phyloP scores from a whole-genome alignment of 371 early-diverging fungal species.

The Rhizopus stolonifer region DNA sequence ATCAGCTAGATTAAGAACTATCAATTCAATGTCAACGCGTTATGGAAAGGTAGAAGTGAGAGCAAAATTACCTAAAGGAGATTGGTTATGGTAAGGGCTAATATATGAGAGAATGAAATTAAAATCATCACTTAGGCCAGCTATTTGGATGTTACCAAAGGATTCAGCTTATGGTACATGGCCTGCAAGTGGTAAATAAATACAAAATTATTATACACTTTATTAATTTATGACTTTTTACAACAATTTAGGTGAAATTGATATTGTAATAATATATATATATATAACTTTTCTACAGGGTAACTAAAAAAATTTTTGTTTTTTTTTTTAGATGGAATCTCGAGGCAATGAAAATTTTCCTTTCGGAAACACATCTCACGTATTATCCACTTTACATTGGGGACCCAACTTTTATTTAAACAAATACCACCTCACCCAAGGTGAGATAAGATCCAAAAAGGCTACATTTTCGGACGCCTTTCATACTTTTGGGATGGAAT shows the following conservation, averaged over 20 bases:
- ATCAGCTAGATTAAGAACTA: slow-evolving; percentile 55
- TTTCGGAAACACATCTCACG: slow-evolving; percentile 42
- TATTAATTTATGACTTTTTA: not conserved
- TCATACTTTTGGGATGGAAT: slow-evolving; percentile 57
- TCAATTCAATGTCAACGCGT: slow-evolving; percentile 48
- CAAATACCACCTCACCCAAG: slow-evolving; percentile 42
- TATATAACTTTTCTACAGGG: not conserved
- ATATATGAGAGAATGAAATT: not conserved
- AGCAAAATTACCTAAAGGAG: slow-evolving; percentile 66
- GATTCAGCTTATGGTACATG: slow-evolving; percentile 66
- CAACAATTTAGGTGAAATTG: slow-evolving; percentile 43
- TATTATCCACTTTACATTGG: slow-evolving; percentile 65
- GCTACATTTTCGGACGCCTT: slow-evolving; percentile 50
- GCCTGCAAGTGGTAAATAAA: slow-evolving; percentile 69
- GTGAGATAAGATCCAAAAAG: slow-evolving; percentile 23
- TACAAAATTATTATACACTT: slow-evolving; percentile 13
- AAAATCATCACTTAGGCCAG: slow-evolving; percentile 31
- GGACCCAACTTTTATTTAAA: slow-evolving; percentile 53
- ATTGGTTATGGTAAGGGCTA: slow-evolving; percentile 64
- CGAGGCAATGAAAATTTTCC: slow-evolving; percentile 57
- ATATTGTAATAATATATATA: slow-evolving; percentile 32
- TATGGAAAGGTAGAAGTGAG: slow-evolving; percentile 68
- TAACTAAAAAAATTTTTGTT: not conserved
- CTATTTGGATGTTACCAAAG: slow-evolving; percentile 73
- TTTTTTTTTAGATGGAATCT: slow-evolving; percentile 48